Evolutionary conservation across 2,329 filamentous ascomycete species (phyloP).

Genomic region (Biscogniauxia mediterranea): DNA sequence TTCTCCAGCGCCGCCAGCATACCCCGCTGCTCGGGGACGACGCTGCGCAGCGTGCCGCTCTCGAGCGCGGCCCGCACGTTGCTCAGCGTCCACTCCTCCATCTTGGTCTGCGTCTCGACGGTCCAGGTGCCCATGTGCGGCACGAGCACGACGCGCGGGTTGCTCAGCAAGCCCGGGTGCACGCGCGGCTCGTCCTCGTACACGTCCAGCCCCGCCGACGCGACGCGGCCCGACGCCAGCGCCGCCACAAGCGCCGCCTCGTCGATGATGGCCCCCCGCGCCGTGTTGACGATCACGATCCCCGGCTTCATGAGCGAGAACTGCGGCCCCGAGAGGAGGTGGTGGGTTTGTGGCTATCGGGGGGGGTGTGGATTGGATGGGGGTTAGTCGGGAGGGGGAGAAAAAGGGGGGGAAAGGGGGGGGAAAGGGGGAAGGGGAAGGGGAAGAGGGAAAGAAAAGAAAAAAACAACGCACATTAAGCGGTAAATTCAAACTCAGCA

Average conservation of each 20-base stretch:
- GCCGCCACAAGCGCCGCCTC: constrained; percentile 76
- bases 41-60: constrained; percentile 61
- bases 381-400: neutral
- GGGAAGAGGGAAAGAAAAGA: neutral
- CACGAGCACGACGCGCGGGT: constrained; percentile 70
- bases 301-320: constrained; percentile 77
- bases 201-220: constrained; percentile 73
- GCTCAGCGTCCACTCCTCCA: constrained; percentile 72
- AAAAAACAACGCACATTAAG: constrained; percentile 62
- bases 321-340: constrained; percentile 70
- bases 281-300: constrained; percentile 78
- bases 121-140: constrained; percentile 69
- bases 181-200: constrained; percentile 79
- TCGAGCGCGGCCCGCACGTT: constrained; percentile 66
- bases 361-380: neutral
- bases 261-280: constrained; percentile 78
- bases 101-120: constrained; percentile 59
- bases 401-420: neutral
- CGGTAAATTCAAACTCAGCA: constrained; percentile 77
- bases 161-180: constrained; percentile 68
- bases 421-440: too few relatives aligned
- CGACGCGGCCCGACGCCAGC: constrained; percentile 67
- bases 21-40: constrained; percentile 67
- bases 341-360: constrained; percentile 58
- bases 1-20: constrained; percentile 16